Evolutionary conservation across 2,329 filamentous ascomycete species (phyloP), one percentile per base, ranked within the genome.

Genomic region (Sporothrix pallida): DNA sequence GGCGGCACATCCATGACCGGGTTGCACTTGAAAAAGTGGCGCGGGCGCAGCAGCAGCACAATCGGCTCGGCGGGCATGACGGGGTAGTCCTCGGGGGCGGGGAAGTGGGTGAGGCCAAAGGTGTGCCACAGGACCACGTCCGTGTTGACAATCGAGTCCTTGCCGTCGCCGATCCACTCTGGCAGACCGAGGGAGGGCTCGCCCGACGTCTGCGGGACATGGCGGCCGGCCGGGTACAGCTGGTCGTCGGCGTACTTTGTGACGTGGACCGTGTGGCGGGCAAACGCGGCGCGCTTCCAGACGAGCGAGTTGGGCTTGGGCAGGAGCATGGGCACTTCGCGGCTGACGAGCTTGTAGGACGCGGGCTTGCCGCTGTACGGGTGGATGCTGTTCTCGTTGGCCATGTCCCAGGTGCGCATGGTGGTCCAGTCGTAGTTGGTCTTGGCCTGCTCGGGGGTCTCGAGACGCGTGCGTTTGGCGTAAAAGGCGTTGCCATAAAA

Each of bases 121-220:
- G 94, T 97, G 83, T 97, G 94, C 94, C 94, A 98, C 17, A 97
- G 87, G 0, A 98, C 94, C 44, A 97, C 84, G 80, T 98, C 93
- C 0, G 90, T 93, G 84, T 97, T 92, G 72, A 92, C 92, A 77
- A 97, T 90, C 37, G 85, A 87, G 73, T 88, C 89, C 63, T 83
- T 84, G 13, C 92, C 90, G 75, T 94, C 89, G 31, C 89, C 89
- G 77, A 96, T 91, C 93, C 93, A 95, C 77, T 90, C 86, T 0
- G 92, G 91, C 2, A 97, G 84, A 46, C 93, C 93, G 58, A 84
- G 83, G 0, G 91, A 92, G 0, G 92, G 92, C 77, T 94, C 91
- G 78, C 94, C 94, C 0, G 91, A 93, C 8, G 94, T 96, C 80
- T 97, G 94, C 0, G 94, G 93, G 0, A 97, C 93, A 83, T 97